Evolutionary conservation across 768 basidiomycete genomes (phyloP).

Genomic region (Termitomyces sp.): DNA sequence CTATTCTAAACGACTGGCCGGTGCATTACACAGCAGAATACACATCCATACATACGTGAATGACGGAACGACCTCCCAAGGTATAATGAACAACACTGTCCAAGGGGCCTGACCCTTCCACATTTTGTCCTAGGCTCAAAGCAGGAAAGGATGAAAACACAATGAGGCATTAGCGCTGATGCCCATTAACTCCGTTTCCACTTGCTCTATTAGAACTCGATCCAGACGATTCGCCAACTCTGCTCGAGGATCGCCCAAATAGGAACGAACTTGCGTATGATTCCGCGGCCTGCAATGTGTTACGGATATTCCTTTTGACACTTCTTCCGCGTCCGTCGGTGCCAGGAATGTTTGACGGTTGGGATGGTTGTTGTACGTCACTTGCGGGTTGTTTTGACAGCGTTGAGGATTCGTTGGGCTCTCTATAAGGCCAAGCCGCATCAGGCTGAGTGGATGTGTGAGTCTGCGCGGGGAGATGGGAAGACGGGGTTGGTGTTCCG

Average conservation of each 20-base stretch:
- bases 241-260: slow-evolving; percentile 50
- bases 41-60: neutral
- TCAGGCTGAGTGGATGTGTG: neutral
- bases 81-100: neutral
- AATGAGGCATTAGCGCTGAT: slow-evolving; percentile 6
- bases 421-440: slow-evolving; percentile 40
- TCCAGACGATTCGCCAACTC: slow-evolving; percentile 13
- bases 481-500: neutral
- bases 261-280: slow-evolving; percentile 63
- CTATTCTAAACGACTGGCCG: neutral
- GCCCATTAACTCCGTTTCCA: slow-evolving; percentile 8
- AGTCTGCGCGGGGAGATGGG: neutral
- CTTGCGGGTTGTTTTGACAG: slow-evolving; percentile 26
- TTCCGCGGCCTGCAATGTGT: slow-evolving; percentile 67
- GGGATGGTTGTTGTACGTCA: slow-evolving; percentile 40
- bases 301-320: slow-evolving; percentile 63
- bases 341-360: slow-evolving; percentile 14
- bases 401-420: slow-evolving; percentile 32
- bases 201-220: slow-evolving; percentile 7
- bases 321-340: slow-evolving; percentile 52
- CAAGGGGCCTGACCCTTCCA: neutral
- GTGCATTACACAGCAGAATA: neutral
- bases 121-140: neutral
- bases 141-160: neutral
- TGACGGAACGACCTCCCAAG: neutral